These are phyloP conservation scores for Ilex paraguariensis DNA, from an alignment of 305 asterid species.

Conservation along the genomic window DNA sequence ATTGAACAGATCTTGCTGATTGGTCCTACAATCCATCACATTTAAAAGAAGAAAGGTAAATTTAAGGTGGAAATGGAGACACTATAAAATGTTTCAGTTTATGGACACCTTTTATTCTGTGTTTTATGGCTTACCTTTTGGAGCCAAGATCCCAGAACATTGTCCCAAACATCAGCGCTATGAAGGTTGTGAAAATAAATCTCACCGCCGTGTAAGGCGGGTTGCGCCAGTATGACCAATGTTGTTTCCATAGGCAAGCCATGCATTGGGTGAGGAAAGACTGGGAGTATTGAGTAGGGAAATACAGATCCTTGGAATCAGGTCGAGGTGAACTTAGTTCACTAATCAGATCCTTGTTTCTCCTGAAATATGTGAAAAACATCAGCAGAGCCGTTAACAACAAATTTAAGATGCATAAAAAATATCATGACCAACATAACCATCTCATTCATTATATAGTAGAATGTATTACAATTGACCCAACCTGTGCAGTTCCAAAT, in stretches of 20 bases:
- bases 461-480: no score
- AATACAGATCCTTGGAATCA: background rate
- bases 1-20: background rate
- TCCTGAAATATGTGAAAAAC: background rate
- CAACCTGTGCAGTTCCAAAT: background rate
- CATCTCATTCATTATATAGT: background rate
- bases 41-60: background rate
- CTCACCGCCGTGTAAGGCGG: slow-evolving; percentile 3
- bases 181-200: slow-evolving; percentile 1
- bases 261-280: background rate
- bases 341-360: slow-evolving; percentile 1
- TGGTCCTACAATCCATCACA: background rate
- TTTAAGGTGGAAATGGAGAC: background rate
- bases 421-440: no score
- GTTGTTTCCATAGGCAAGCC: slow-evolving; percentile 9
- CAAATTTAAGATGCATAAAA: background rate
- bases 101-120: no score
- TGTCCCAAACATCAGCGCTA: background rate
- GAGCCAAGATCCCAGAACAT: slow-evolving; percentile 6
- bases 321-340: slow-evolving; percentile 3
- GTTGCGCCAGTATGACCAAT: slow-evolving; percentile 5
- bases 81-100: no score
- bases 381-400: background rate
- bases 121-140: background rate
- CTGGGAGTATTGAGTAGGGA: slow-evolving; percentile 1